Percentiles rank a stretch among this genome's conserved stretches.
phyloP scores from a whole-genome alignment of 805 yeast species.

The Gaillardinia entomophila region DNA sequence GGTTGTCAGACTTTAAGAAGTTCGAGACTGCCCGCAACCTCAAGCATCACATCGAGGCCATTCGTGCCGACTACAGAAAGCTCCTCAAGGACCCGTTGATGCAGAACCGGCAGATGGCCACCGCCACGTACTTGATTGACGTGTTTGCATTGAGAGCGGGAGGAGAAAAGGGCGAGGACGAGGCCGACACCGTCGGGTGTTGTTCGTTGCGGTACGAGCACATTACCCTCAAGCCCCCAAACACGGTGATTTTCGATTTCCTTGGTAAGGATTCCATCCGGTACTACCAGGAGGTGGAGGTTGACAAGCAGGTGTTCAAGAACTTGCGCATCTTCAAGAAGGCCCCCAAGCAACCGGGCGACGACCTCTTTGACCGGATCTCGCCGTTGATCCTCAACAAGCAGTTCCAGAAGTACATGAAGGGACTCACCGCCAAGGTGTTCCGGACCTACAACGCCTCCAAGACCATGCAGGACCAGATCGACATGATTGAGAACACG shows the following conservation, averaged over 20 bases:
- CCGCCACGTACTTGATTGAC: slow-evolving; percentile 90
- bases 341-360: slow-evolving; percentile 85
- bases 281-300: slow-evolving; percentile 87
- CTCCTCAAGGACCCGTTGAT: slow-evolving; percentile 69
- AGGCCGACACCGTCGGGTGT: slow-evolving; percentile 97
- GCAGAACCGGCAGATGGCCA: slow-evolving; percentile 88
- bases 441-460: slow-evolving; percentile 97
- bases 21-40: slow-evolving; percentile 91
- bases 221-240: slow-evolving; percentile 78
- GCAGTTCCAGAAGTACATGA: slow-evolving; percentile 84
- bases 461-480: slow-evolving; percentile 92
- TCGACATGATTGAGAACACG: slow-evolving; percentile 76
- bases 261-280: slow-evolving; percentile 94
- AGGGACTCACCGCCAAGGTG: slow-evolving; percentile 92
- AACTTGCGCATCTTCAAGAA: slow-evolving; percentile 83
- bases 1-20: slow-evolving; percentile 84
- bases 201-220: slow-evolving; percentile 92
- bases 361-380: slow-evolving; percentile 84
- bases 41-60: slow-evolving; percentile 62
- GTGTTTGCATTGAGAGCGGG: slow-evolving; percentile 95
- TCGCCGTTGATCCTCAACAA: slow-evolving; percentile 80
- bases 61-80: slow-evolving; percentile 68
- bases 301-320: slow-evolving; percentile 86
- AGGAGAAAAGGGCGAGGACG: slow-evolving; percentile 95
- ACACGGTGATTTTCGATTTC: slow-evolving; percentile 82